Evolutionary conservation across 495 filamentous ascomycete species (phyloP), one percentile per base, ranked within the genome.

Genomic region (Peziza echinospora): DNA sequence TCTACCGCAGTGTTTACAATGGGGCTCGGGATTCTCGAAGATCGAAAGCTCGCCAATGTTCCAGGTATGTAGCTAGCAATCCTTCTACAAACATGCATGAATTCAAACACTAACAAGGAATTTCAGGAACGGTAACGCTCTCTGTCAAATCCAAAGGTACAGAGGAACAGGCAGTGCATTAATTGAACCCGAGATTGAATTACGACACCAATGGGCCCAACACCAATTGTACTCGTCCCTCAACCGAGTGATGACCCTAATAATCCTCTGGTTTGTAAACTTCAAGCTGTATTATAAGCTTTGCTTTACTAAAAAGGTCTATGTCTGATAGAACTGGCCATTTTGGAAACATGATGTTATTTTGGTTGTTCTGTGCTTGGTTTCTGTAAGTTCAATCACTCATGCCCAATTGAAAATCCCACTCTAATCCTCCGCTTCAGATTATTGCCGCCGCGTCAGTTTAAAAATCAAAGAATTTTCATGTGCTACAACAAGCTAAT

Each of bases 341-440:
- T 59, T 87, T 52, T 86, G 81, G 81, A 76, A 76, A 53, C 81
- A 84, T 54, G 85, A 94, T 51, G 51, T 78, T 39, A 85, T 89
- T 54, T 76, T 82, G 49, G 63, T 73, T 47, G 72, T 81, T 48
- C 71, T 94, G 17, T 93, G 78, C 37, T 62, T 85, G 48, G 68
- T 78, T 21, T 78, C 84, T 34, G 78, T 93, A 42, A 46, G 56
- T 21, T 37, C 17, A 6, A 6, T n/a, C 5, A n/a, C 39, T 21
- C 21, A 1, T 43, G 11, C 7, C n/a, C 10, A 17, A 2, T 2
- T 22, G 21, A 21, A 19, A 2, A 17, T 43, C n/a, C 8, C 26
- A 8, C n/a, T 34, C n/a, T n/a, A 8, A 34, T 34, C 8, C n/a
- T 34, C 26, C 24, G 19, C 5, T 34, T n/a, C 21, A 59, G 57